These are phyloP conservation scores for Colletotrichum spaethianum DNA, from an alignment of 2,329 filamentous ascomycete species.

Conservation along the genomic window DNA sequence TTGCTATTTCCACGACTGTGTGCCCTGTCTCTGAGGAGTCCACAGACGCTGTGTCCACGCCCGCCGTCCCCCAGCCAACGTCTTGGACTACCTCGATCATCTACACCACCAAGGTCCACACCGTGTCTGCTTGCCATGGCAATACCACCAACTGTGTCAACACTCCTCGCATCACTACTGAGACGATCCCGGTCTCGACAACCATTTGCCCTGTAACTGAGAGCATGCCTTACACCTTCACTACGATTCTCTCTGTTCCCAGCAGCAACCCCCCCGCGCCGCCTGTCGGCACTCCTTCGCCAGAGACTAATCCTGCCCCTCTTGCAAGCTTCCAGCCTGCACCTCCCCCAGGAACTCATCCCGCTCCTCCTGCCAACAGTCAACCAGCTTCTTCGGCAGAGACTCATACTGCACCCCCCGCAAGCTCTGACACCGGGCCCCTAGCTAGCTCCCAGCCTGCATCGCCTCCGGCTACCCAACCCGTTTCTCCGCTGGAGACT, in stretches of 20 bases:
- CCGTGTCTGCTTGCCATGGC: constrained; percentile 38
- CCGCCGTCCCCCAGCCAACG: not conserved
- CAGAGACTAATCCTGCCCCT: not conserved
- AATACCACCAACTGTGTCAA: constrained; percentile 26
- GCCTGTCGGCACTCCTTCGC: not conserved
- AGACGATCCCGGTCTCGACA: constrained; percentile 55
- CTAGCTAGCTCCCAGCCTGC: no score
- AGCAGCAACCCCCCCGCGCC: constrained; percentile 12
- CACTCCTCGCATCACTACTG: constrained; percentile 53
- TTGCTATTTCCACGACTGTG: constrained; percentile 57
- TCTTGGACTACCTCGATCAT: constrained; percentile 39
- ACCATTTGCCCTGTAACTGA: constrained; percentile 52
- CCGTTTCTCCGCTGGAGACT: not conserved
- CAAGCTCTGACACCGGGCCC: no score
- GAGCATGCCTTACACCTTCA: constrained; percentile 25
- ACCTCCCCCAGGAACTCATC: constrained; percentile 1
- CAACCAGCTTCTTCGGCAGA: no score
- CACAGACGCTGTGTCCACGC: not conserved
- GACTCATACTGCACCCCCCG: no score
- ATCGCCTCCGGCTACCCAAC: not conserved
- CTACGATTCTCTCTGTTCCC: constrained; percentile 14
- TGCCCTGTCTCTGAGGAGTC: constrained; percentile 46
- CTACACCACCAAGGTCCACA: constrained; percentile 42
- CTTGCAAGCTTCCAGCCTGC: not conserved
- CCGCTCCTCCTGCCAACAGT: no score